A percentile compares a stretch with the other conserved stretches of the same genome.
Evolutionary conservation across 2,329 filamentous ascomycete genomes (phyloP).

Genomic region (Dothiorella sarmentorum): DNA sequence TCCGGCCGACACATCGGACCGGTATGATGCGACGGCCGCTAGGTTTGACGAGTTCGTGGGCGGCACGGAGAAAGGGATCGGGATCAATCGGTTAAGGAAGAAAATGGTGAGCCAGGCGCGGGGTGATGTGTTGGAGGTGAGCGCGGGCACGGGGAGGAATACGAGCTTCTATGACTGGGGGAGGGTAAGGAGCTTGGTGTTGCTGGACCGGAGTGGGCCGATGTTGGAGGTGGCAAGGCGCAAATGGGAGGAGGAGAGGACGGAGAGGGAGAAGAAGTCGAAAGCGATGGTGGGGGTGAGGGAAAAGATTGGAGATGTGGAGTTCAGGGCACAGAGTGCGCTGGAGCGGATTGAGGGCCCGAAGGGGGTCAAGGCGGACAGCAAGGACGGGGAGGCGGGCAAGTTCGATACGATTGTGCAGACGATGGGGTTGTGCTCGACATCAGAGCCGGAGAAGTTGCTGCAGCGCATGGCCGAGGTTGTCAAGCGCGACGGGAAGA

Average conservation of each 20-base stretch:
- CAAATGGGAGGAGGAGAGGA: constrained; percentile 46
- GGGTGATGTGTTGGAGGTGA: constrained; percentile 49
- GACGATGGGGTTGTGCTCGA: constrained; percentile 52
- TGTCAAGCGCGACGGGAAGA: constrained; percentile 43
- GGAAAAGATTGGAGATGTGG: constrained; percentile 21
- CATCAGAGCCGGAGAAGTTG: constrained; percentile 42
- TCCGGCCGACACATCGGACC: constrained; percentile 41
- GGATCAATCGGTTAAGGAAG: constrained; percentile 40
- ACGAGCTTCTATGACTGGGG: constrained; percentile 43
- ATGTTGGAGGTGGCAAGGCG: constrained; percentile 49
- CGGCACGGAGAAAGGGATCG: constrained; percentile 41
- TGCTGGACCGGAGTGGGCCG: constrained; percentile 46
- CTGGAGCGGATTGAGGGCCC: constrained; percentile 42
- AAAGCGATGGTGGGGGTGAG: background rate
- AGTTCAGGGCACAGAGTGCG: constrained; percentile 45
- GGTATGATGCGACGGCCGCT: constrained; percentile 45
- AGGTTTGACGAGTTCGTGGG: constrained; percentile 48
- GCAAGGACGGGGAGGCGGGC: background rate
- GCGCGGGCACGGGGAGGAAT: constrained; percentile 50
- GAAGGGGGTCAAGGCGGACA: constrained; percentile 25
- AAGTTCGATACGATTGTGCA: constrained; percentile 49
- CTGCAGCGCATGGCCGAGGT: constrained; percentile 44
- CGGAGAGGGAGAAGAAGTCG: constrained; percentile 22
- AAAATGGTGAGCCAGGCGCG: constrained; percentile 39
- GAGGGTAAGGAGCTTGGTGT: constrained; percentile 42